Base-by-base conservation (phyloP, 345 rosid genomes). In the Gossypium stocksii region DNA sequence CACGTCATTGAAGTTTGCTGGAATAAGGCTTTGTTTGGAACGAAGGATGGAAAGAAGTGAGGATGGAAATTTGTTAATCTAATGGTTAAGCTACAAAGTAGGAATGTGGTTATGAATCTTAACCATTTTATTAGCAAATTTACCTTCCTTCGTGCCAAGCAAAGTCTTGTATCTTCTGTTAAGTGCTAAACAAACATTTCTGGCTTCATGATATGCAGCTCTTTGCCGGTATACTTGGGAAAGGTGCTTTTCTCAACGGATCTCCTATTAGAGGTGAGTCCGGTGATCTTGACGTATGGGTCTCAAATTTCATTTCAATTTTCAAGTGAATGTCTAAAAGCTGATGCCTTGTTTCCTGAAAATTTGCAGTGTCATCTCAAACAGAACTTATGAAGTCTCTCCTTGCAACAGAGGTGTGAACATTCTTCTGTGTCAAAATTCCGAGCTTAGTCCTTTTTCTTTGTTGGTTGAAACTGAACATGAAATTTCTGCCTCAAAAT, bases 231-330 rank as follows among this genome's bases (percentile, higher is more conserved):
- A 78, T 89, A 54, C 81, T 41, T 27, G 97, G 94, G 74, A 85
- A 89, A 82, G 98, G 99, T 70, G 91, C 98, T 27, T 91, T 86
- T 84, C 76, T 93, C 76, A 91, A 93, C 82, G 97, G 92, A 27
- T 88, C 86, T 29, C 92, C 90, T 69, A 89, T 95, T 75, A 87
- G 83, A 91, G 98, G 99, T 89, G 80, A 45, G 62, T 56, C 62
- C 45, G 29, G 29, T 70, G 27, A 19, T 29, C 65, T 63, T 74
- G 44, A 48, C 65, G 19, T 59, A 23, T 12, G 27, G 8, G 5
- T 70, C 65, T 43, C 25, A 38, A 17, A 22, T 23, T 23, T 58
- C 62, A 11, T 58, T 58, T 58, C 51, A 87, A 66, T 16, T 29
- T 43, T 59, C 17, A 7, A 48, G 48, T 22, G 57, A 57, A 51